Evolutionary conservation across 148 eudicot genomes (phyloP), one percentile per base, ranked within the genome.

Genomic region (Rhododendron williamsianum): DNA sequence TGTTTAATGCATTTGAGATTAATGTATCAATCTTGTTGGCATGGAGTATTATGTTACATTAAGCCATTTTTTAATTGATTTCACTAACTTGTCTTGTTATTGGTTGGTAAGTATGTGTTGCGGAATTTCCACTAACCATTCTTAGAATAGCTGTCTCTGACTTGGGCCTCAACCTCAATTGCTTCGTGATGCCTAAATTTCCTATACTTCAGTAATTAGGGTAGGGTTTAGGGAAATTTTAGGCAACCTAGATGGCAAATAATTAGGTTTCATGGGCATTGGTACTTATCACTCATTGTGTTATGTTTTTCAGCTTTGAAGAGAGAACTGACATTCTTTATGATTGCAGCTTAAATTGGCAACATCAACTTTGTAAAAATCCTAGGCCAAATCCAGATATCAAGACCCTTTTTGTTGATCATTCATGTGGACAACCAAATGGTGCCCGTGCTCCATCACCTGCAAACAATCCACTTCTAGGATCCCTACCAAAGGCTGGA

Each of bases 401-500:
- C 4, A 90, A 90, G 81, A 91, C 93, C n/a, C 89, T 91, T 19
- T 91, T 91, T 73, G 90, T 91, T 84, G 93, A 91, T 84, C 93
- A 91, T 81, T 89, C 91, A 2, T 91, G 93, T 85, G 93, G 91
- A 65, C 92, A 88, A 84, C 88, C 89, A 67, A 91, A 90, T 84
- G 90, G 91, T 69, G 91, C 92, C 73, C 91, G 93, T 41, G 93
- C 93, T 77, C 93, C 93, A 27, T 91, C 93, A 63, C 93, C 93
- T 21, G 91, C 90, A 46, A 86, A 73, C 51, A 88, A 84, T 67
- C 73, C 98, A 38, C 87, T 93, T 51, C 89, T 96, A 78, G 95
- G 93, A 25, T 87, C 91, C 35, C 89, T 90, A 85, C 95, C 98
- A 0, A 94, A 95, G 87, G 92, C 95, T 84, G 99, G 95, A 60